A percentile compares a stretch with the other conserved stretches of the same genome.
Conservation (phyloP, 139 green algal species). For the Chlorella sp. region DNA sequence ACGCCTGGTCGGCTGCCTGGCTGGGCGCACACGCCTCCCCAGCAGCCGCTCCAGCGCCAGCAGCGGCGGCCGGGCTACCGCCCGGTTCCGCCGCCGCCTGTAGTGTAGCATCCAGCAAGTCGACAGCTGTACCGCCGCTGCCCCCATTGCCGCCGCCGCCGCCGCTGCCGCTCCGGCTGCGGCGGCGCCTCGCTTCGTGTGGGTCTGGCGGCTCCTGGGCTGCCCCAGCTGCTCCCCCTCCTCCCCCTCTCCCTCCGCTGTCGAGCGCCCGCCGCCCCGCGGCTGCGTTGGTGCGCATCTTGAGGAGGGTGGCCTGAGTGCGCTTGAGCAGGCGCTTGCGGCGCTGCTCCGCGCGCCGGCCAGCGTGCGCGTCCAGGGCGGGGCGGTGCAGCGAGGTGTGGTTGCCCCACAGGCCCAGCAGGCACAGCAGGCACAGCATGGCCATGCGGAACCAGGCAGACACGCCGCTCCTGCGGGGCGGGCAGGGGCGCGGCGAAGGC, state of each 20-base stretch:
- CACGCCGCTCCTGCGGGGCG: conserved; percentile 37
- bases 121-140: neutral
- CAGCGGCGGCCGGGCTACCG: neutral
- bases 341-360: conserved; percentile 38
- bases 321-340: conserved; percentile 32
- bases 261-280: conserved; percentile 48
- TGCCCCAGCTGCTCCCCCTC: neutral
- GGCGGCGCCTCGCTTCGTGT: neutral
- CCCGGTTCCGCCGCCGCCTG: too few species aligned
- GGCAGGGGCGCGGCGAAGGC: neutral
- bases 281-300: conserved; percentile 58
- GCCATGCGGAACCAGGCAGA: conserved; percentile 29
- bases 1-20: conserved; percentile 54
- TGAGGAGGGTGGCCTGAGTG: conserved; percentile 23
- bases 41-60: neutral
- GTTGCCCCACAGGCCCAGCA: conserved; percentile 64
- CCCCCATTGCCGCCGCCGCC: neutral
- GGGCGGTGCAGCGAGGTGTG: conserved; percentile 56
- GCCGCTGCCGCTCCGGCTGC: neutral
- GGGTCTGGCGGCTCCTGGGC: neutral
- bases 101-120: neutral
- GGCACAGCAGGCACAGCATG: conserved; percentile 66
- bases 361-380: conserved; percentile 49
- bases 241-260: conserved; percentile 37
- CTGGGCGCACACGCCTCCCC: neutral